Conservation (phyloP, 129 eudicot genomes). For the Tanacetum coccineum region DNA sequence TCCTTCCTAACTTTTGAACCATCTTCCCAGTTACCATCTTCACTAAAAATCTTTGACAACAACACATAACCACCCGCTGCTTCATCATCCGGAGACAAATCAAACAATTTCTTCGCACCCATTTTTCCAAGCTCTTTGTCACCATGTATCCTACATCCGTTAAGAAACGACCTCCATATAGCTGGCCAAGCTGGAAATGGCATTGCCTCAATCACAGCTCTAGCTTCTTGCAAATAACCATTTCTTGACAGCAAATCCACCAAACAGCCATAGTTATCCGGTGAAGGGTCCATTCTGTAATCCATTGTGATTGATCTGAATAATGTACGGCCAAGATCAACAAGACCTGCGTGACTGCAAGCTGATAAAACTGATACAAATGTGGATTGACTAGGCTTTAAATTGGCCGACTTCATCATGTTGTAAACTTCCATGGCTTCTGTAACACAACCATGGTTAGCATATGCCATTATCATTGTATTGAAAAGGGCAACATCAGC, state of each 20-base stretch:
- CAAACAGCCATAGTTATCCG: slow-evolving; percentile 37
- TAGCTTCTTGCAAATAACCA: slow-evolving; percentile 37
- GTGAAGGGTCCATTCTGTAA: slow-evolving; percentile 34
- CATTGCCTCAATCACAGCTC: slow-evolving; percentile 23
- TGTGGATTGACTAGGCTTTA: slow-evolving; percentile 45
- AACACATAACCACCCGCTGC: slow-evolving; percentile 28
- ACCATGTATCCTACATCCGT: slow-evolving; percentile 45
- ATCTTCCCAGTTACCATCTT: slow-evolving; percentile 46
- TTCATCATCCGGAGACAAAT: slow-evolving; percentile 24
- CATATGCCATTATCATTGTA: slow-evolving; percentile 39
- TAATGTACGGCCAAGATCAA: slow-evolving; percentile 38
- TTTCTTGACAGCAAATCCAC: slow-evolving; percentile 48
- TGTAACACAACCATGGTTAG: slow-evolving; percentile 32
- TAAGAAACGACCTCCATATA: slow-evolving; percentile 45
- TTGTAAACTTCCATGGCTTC: slow-evolving; percentile 39
- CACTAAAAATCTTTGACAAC: slow-evolving; percentile 35
- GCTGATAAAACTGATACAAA: slow-evolving; percentile 42
- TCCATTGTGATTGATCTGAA: slow-evolving; percentile 37
- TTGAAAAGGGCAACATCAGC: slow-evolving; percentile 38
- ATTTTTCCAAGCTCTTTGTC: slow-evolving; percentile 28
- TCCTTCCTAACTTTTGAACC: slow-evolving; percentile 32
- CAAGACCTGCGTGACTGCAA: slow-evolving; percentile 37
- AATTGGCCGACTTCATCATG: slow-evolving; percentile 28
- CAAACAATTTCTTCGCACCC: slow-evolving; percentile 20
- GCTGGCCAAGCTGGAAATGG: slow-evolving; percentile 42